phyloP scores from a whole-genome alignment of 257 asterid species.

The Mitragyna speciosa region DNA sequence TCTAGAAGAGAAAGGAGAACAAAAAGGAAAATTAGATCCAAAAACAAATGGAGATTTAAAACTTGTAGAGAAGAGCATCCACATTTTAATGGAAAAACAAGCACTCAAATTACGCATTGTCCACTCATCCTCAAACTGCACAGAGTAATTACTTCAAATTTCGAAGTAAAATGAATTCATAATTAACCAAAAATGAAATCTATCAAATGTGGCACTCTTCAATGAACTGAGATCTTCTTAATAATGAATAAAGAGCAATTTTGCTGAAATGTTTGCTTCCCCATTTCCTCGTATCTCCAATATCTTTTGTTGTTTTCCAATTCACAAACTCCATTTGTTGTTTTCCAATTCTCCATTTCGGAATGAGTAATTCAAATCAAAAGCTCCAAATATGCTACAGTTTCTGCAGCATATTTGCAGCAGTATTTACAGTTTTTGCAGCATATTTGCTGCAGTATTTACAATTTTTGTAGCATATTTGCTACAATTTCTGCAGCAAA shows the following conservation, averaged over 20 bases:
- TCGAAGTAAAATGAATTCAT: not conserved
- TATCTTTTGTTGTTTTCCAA: not conserved
- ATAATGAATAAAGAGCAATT: not conserved
- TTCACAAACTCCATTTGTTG: not conserved
- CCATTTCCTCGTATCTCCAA: not conserved
- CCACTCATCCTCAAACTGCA: not conserved
- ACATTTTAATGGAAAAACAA: not conserved
- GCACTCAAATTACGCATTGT: not conserved
- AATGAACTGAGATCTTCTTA: not conserved
- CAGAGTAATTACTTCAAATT: not conserved
- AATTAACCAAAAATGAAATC: not conserved
- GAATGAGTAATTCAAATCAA: no score
- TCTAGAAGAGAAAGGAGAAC: slow-evolving; percentile 4
- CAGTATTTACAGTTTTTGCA: no score
- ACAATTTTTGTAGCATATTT: no score
- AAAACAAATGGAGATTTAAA: not conserved
- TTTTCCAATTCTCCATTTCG: no score
- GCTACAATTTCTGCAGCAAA: no score
- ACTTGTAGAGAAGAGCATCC: not conserved
- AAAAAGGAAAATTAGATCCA: not conserved
- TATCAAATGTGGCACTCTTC: not conserved
- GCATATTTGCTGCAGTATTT: no score
- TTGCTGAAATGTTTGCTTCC: not conserved
- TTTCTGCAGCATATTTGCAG: no score
- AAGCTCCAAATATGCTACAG: no score